Evolutionary conservation across 805 yeast genomes (phyloP).

Genomic region (Hanseniaspora nectarophila): DNA sequence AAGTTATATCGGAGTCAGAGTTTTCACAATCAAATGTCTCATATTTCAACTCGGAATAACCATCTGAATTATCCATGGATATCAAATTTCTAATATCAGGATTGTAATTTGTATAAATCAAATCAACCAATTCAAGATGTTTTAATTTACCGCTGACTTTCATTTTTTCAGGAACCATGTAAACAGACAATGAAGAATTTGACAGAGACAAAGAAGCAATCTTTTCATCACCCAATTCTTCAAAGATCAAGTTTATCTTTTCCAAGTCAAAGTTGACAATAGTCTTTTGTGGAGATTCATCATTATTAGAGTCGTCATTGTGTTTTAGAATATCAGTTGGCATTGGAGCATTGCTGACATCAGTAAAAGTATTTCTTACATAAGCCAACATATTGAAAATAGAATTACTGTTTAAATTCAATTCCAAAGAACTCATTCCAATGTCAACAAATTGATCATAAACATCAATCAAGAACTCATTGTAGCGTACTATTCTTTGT

Average conservation of each 20-base stretch:
- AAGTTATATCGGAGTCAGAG: slow-evolving; percentile 29
- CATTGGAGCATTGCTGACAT: slow-evolving; percentile 56
- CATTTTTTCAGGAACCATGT: slow-evolving; percentile 65
- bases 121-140: slow-evolving; percentile 66
- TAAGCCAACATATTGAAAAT: slow-evolving; percentile 68
- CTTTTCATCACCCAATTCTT: slow-evolving; percentile 56
- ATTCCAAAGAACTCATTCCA: slow-evolving; percentile 63
- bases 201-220: slow-evolving; percentile 68
- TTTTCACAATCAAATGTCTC: slow-evolving; percentile 59
- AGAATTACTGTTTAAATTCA: slow-evolving; percentile 66
- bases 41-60: slow-evolving; percentile 65
- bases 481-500: slow-evolving; percentile 47
- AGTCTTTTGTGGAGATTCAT: slow-evolving; percentile 60
- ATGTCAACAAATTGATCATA: slow-evolving; percentile 67
- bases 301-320: slow-evolving; percentile 41
- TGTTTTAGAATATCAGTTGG: slow-evolving; percentile 65
- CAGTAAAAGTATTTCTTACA: slow-evolving; percentile 74
- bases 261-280: slow-evolving; percentile 56
- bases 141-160: slow-evolving; percentile 64
- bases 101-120: slow-evolving; percentile 51
- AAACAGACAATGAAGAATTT: slow-evolving; percentile 55
- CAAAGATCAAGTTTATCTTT: slow-evolving; percentile 60
- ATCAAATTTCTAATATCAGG: slow-evolving; percentile 54
- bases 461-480: slow-evolving; percentile 44
- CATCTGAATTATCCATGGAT: slow-evolving; percentile 65